Evolutionary conservation across 768 basidiomycete species (phyloP), one percentile per base, ranked within the genome.

Genomic region (Mrakia blollopis): DNA sequence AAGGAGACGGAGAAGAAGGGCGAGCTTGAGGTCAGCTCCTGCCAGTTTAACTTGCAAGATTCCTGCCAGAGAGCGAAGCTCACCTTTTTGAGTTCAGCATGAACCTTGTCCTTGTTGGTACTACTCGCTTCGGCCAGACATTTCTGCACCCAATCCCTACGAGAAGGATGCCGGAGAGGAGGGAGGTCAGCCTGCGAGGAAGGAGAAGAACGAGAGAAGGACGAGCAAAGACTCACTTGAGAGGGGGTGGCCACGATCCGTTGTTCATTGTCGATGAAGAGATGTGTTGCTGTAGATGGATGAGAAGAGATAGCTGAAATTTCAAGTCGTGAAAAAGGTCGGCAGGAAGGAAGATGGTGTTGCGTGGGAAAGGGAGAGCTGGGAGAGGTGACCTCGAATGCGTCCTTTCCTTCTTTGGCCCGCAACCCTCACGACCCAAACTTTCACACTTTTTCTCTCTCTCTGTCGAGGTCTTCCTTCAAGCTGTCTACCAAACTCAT

Each of bases 121-220:
- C 94, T 91, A 25, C 92, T 92, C 87, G 96, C 95, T 85, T 94
- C 91, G 35, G 92, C 90, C 35, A 98, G 87, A 82, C 92, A 96
- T 84, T 90, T 90, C 82, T 94, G 92, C 41, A 98, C 95, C 93
- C 94, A 98, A 83, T 91, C 90, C 85, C 95, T 98, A 35, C 25
- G 25, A 52, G 63, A 13, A 47, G 52, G 30, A 70, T 44, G 44
- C 18, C 0, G 47, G 14, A 35, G n/a, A 72, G 18, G 60, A 44
- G 41, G 57, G 65, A 23, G 21, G 32, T 30, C 21, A 71, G 60
- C 32, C 21, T 8, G 41, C 50, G 47, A 47, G 13, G 23, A 23
- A 28, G 50, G 61, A 21, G 10, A 14, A 47, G 18, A 0, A 10
- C 16, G 16, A 2, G 50, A 6, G 54, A 23, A 11, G 25, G 25